A percentile compares a stretch with the other conserved stretches of the same genome.
Conservation (phyloP, 73 alveolate species). For the Tetrahymena thermophila region DNA sequence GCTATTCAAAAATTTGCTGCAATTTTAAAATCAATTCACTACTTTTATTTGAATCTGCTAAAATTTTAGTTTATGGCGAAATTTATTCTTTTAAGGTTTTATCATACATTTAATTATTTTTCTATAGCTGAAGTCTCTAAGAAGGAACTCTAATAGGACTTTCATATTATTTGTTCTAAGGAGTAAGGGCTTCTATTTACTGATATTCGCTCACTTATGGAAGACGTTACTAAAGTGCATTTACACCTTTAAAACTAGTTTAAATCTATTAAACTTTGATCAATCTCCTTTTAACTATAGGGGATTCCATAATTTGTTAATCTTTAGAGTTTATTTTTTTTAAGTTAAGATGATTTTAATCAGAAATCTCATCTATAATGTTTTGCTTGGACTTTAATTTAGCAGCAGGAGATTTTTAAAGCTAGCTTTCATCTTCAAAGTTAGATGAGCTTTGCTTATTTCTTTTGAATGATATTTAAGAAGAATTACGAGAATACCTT, state of each 20-base stretch:
- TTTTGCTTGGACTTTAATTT: not conserved
- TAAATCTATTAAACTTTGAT: too few species aligned
- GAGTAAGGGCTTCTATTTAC: not conserved
- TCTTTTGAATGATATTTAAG: not conserved
- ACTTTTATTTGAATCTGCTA: not conserved
- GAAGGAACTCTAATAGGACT: not conserved
- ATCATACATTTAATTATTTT: not conserved
- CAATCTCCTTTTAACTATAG: not conserved
- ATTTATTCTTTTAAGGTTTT: not conserved
- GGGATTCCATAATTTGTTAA: not conserved
- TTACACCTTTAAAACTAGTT: not conserved
- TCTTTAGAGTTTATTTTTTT: not conserved
- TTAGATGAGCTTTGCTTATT: not conserved
- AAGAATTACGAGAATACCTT: not conserved
- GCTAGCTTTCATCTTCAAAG: not conserved
- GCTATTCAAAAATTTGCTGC: not conserved
- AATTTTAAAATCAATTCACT: not conserved
- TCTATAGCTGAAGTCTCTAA: too few species aligned
- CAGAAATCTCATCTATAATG: not conserved
- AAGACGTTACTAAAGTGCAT: not conserved
- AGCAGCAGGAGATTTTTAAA: not conserved
- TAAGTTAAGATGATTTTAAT: too few species aligned
- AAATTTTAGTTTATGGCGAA: not conserved
- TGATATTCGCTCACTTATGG: not conserved
- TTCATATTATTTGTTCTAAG: not conserved